Evolutionary conservation across 2,329 filamentous ascomycete species (phyloP).

Genomic region (Paradendryphiella salina): DNA sequence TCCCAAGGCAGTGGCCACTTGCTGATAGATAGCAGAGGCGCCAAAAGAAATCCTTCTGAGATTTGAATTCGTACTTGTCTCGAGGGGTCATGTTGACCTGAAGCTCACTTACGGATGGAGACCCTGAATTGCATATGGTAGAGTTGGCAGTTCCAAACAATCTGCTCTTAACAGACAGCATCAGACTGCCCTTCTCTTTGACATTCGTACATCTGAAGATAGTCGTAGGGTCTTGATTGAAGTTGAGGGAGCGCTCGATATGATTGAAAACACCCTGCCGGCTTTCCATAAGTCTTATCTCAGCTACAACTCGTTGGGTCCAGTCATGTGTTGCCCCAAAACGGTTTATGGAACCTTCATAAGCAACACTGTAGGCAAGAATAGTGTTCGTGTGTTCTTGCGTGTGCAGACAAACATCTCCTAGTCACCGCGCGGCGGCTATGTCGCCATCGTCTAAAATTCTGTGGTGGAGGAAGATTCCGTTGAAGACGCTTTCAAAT

Average conservation of each 20-base stretch:
- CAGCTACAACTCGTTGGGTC: conserved; percentile 22
- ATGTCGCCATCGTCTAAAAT: conserved; percentile 40
- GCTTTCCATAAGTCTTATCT: conserved; percentile 29
- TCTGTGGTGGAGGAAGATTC: conserved; percentile 22
- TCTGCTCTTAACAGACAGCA: conserved; percentile 14
- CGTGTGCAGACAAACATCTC: conserved; percentile 38
- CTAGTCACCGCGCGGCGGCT: conserved; percentile 40
- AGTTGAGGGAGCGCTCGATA: conserved; percentile 21
- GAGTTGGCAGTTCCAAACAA: conserved; percentile 6
- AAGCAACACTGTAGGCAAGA: conserved; percentile 36
- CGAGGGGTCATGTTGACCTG: conserved; percentile 4
- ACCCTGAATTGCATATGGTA: background rate
- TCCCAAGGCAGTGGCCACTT: conserved; percentile 37
- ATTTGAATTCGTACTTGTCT: conserved; percentile 16
- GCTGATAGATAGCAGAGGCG: conserved; percentile 25
- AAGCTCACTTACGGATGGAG: background rate
- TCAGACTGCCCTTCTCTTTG: conserved; percentile 29
- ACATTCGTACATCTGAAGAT: conserved; percentile 29
- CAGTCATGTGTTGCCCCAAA: conserved; percentile 20
- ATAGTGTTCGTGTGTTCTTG: conserved; percentile 35
- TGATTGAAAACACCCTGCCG: conserved; percentile 23
- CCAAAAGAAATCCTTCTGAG: conserved; percentile 26
- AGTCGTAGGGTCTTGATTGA: conserved; percentile 29
- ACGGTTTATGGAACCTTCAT: conserved; percentile 28
- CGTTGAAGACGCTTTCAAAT: conserved; percentile 36